Evolutionary conservation across 164 flowering plant genomes (phyloP).

Genomic region (Kingdonia uniflora): DNA sequence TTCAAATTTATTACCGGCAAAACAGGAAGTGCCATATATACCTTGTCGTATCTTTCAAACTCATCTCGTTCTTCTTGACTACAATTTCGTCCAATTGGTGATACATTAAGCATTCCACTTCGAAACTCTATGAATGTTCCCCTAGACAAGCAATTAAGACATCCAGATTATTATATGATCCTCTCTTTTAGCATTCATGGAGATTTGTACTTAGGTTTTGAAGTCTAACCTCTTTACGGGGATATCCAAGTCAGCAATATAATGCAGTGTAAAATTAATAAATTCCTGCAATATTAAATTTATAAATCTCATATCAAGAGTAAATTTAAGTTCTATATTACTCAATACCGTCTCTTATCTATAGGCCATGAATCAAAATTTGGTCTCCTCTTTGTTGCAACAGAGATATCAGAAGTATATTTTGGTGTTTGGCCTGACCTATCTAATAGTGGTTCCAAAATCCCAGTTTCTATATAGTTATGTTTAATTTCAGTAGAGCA

Average conservation of each 20-base stretch:
- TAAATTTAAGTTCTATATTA: background rate
- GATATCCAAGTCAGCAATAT: constrained; percentile 96
- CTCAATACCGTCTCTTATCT: background rate
- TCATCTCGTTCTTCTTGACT: constrained; percentile 97
- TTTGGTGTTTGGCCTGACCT: too few relatives aligned
- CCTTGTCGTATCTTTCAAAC: constrained; percentile 95
- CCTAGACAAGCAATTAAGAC: constrained; percentile 24
- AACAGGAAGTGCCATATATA: constrained; percentile 15
- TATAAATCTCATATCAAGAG: constrained; percentile 1
- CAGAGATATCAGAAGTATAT: too few relatives aligned
- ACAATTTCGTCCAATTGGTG: constrained; percentile 97
- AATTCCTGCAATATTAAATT: constrained; percentile 51
- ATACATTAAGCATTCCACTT: constrained; percentile 95
- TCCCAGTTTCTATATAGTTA: background rate
- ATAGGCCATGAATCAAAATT: too few relatives aligned
- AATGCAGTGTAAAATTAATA: constrained; percentile 87
- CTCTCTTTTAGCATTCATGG: too few relatives aligned
- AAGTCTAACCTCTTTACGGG: constrained; percentile 85
- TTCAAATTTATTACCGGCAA: background rate
- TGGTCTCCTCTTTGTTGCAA: too few relatives aligned
- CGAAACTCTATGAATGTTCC: constrained; percentile 97
- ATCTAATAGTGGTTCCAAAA: background rate
- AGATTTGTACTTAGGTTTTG: too few relatives aligned
- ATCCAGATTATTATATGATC: too few relatives aligned
- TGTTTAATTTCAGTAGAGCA: background rate